Base-by-base conservation (phyloP, 75 land plant species). In the Adiantum capillusveneris region DNA sequence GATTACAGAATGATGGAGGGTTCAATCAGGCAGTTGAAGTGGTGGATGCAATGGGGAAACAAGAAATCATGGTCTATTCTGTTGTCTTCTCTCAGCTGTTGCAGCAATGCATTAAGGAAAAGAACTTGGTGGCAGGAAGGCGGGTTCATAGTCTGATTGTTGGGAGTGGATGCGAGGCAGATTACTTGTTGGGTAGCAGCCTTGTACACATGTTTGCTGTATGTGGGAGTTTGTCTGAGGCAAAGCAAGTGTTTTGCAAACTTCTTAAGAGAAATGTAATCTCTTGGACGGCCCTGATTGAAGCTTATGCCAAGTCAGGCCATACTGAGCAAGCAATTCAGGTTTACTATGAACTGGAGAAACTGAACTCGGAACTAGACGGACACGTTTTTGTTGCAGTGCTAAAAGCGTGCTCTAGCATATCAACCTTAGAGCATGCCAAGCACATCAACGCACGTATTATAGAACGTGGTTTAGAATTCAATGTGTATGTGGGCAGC, bases 401-500 rank as follows among this genome's bases (percentile, higher is more conserved):
- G 11, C 53, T 77, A 12, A 45, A 43, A 18, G 79, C 79, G 26
- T 76, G 79, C 66, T 56, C 75, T 1, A 59, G 49, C 21, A 17
- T 66, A 41, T 53, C 57, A 21, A 62, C 62, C 28, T 53, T 76
- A 41, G 58, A 62, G 30, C 61, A 45, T 30, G 79, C 69, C 44
- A 60, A 17, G 62, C 36, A 65, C 26, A 56, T 71, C 0, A 75
- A 76, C 50, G 64, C 34, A 50, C 26, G 53, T 30, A 54, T 70
- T 26, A 53, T 75, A 9, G 60, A 53, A 39, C 36, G 41, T 0
- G 68, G 63, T 1, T 45, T 59, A 26, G 59, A 60, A n/a, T 46
- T 18, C n/a, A 60, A 69, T 43, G 24, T 29, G 25, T 60, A 51
- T 65, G 69, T 75, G 11, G 64, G 62, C n/a, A 78, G 51, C 49